Base-by-base conservation (phyloP, 352 stramenopile species). In the Phytopythium oedochilum region DNA sequence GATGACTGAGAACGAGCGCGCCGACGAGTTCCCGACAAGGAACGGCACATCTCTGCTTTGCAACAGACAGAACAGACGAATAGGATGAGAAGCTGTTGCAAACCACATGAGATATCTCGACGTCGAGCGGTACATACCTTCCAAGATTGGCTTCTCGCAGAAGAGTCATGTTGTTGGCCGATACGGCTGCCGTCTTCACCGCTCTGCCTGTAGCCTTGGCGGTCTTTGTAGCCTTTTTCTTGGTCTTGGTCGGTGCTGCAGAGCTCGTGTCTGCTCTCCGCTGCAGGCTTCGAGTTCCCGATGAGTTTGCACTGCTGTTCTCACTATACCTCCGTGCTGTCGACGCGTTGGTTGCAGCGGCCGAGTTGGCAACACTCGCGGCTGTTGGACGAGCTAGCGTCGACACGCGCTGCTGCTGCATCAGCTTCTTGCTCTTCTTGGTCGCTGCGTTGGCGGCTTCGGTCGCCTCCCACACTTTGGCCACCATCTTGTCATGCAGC, bases 21-120 rank as follows among this genome's bases (percentile, higher is more conserved):
- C 69, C 14, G 74, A 64, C 1, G 76, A 83, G 40, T 65, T 83
- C 2, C 79, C 78, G 0, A 88, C 63, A 23, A 92, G 62, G 51
- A 92, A 92, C 18, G 79, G 79, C 18, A 89, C 75, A 9, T 87
- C 69, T 48, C 78, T 88, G 39, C 17, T n/a, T n/a, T n/a, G n/a
- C n/a, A n/a, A n/a, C n/a, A n/a, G n/a, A n/a, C n/a, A n/a, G n/a
- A n/a, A n/a, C n/a, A n/a, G n/a, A n/a, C n/a, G n/a, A n/a, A n/a
- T n/a, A n/a, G n/a, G n/a, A n/a, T n/a, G n/a, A n/a, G n/a, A n/a
- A n/a, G n/a, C n/a, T n/a, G n/a, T n/a, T n/a, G n/a, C n/a, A n/a
- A n/a, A n/a, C n/a, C n/a, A n/a, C n/a, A n/a, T n/a, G n/a, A 42
- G 4, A 42, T 9, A 48, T 29, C 23, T 1, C 15, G 36, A 23